Evolutionary conservation across 768 basidiomycete species (phyloP), one percentile per base, ranked within the genome.

Genomic region (Lactifluus hygrophoroides): DNA sequence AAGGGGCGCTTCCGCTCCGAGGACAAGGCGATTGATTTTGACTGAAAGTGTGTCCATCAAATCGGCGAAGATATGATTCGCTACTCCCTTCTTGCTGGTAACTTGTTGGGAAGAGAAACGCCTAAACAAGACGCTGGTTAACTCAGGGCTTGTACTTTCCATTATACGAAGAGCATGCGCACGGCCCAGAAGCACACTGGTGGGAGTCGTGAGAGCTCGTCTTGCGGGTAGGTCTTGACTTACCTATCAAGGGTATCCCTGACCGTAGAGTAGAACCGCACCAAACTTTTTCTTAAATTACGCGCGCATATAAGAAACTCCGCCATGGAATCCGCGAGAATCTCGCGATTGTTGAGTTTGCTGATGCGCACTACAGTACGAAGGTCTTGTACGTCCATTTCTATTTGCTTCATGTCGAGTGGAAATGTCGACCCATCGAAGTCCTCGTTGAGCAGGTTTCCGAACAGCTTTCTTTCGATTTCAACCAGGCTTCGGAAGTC

Each of bases 151-250:
- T 16, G 48, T 16, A 13, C 28, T 8, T 37, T 49, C 54, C 54
- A 38, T 55, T 28, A 38, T 45, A 14, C 25, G 38, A 23, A 56
- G 37, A 23, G 30, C 46, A 40, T 48, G 38, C 11, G 28, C 28
- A 23, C 30, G 28, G 28, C 21, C 32, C 35, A 57, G 48, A 10
- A 27, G 16, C 43, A 28, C 35, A 25, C 42, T 37, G 3, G 37
- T 48, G 37, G 14, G 37, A 38, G 30, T 48, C 34, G 42, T 45
- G 56, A 56, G 34, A 34, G 40, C 7, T 55, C 35, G 27, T 27
- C 44, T 42, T 37, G 45, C 40, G 44, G n/a, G 0, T 49, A 88
- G 89, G 89, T 64, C 91, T 92, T 66, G 69, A 77, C 0, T 70
- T 75, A 35, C 37, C 50, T 45, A 51, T 51, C 49, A 17, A 51